Evolutionary conservation across 768 basidiomycete genomes (phyloP).

Genomic region (Sistotremastrum niveocremeum): DNA sequence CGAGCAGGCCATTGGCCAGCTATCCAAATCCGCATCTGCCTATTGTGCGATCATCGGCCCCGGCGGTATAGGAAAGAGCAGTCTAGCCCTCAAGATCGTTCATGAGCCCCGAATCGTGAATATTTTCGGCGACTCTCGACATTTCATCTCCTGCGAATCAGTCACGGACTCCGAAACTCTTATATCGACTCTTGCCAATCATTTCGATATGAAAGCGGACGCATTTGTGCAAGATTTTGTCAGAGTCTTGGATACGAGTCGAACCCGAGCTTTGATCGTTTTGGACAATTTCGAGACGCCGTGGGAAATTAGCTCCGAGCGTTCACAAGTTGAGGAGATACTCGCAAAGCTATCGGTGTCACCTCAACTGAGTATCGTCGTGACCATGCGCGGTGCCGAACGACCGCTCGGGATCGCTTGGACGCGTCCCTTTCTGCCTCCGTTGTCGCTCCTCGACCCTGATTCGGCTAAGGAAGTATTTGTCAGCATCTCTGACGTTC

Average conservation of each 20-base stretch:
- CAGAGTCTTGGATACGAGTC: slow-evolving; percentile 12
- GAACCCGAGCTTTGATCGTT: slow-evolving; percentile 14
- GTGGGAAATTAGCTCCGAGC: slow-evolving; percentile 17
- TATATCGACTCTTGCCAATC: slow-evolving; percentile 5
- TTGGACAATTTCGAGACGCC: slow-evolving; percentile 30
- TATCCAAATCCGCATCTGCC: background rate
- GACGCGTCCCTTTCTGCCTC: slow-evolving; percentile 8
- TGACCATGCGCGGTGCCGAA: slow-evolving; percentile 21
- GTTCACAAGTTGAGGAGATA: slow-evolving; percentile 13
- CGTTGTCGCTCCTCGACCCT: slow-evolving; percentile 4
- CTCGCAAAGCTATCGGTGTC: slow-evolving; percentile 14
- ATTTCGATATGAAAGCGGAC: slow-evolving; percentile 12
- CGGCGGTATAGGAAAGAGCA: slow-evolving; percentile 29
- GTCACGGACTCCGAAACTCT: slow-evolving; percentile 15
- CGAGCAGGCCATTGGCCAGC: no score
- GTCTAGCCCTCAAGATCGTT: slow-evolving; percentile 21
- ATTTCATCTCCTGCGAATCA: slow-evolving; percentile 23
- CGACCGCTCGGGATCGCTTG: slow-evolving; percentile 16
- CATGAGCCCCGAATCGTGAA: slow-evolving; percentile 12
- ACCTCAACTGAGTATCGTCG: slow-evolving; percentile 16
- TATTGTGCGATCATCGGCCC: slow-evolving; percentile 11
- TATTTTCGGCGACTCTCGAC: slow-evolving; percentile 13
- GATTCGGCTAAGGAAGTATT: slow-evolving; percentile 12
- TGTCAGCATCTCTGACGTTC: slow-evolving; percentile 9
- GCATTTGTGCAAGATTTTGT: slow-evolving; percentile 10